These are phyloP conservation scores for Postia placenta DNA, from an alignment of 768 basidiomycete species.

Conservation along the genomic window DNA sequence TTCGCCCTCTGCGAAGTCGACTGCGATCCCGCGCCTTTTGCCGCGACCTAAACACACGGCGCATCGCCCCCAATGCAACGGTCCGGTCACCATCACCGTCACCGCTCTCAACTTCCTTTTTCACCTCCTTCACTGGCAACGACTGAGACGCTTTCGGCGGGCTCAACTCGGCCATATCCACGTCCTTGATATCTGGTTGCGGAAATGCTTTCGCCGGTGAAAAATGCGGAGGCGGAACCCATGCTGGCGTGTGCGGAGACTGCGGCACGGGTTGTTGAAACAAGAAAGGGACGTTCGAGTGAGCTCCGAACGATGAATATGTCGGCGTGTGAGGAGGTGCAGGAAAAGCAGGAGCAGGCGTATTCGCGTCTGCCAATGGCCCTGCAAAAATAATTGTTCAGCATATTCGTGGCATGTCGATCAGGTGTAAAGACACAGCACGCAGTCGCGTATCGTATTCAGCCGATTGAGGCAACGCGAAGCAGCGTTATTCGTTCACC, in stretches of 20 bases:
- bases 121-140: conserved; percentile 6
- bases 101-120: conserved; percentile 18
- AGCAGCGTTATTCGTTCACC: neutral
- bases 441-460: neutral
- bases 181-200: conserved; percentile 51
- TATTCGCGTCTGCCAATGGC: conserved; percentile 37
- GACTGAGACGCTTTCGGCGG: conserved; percentile 37
- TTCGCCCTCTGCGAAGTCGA: conserved; percentile 8
- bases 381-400: conserved; percentile 22
- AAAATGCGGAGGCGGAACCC: conserved; percentile 60
- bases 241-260: conserved; percentile 41
- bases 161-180: conserved; percentile 73
- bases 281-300: conserved; percentile 67
- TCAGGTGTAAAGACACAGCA: neutral
- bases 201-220: conserved; percentile 55
- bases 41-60: conserved; percentile 59
- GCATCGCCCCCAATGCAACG: conserved; percentile 61
- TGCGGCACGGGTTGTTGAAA: conserved; percentile 51
- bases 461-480: neutral
- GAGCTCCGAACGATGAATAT: conserved; percentile 50
- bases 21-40: conserved; percentile 37
- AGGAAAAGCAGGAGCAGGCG: conserved; percentile 29
- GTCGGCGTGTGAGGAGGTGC: conserved; percentile 26
- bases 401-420: neutral
- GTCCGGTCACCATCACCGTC: conserved; percentile 31